Percentiles rank a stretch among this genome's conserved stretches.
Evolutionary conservation across 495 filamentous ascomycete species (phyloP).

Genomic region (Hypoxylon rickii): DNA sequence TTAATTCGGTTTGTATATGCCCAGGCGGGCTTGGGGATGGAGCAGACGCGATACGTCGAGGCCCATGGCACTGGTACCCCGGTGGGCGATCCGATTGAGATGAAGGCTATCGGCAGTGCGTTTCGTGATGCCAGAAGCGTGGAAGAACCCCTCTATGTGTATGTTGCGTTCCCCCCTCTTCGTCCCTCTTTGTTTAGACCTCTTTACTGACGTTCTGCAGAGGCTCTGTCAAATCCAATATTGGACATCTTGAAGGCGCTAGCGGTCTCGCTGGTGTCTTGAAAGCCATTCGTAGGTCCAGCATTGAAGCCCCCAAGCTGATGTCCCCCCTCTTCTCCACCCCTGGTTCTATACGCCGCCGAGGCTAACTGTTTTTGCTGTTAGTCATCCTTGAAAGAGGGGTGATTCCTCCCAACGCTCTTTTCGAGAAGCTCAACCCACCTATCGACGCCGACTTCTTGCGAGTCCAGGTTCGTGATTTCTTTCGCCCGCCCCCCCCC

Average conservation of each 20-base stretch:
- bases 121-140: slow-evolving; percentile 24
- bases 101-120: slow-evolving; percentile 46
- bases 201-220: no score
- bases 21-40: slow-evolving; percentile 46
- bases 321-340: no score
- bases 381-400: neutral
- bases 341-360: no score
- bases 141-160: slow-evolving; percentile 43
- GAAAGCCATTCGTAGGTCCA: neutral
- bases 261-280: neutral
- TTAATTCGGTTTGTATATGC: slow-evolving; percentile 52
- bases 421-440: neutral
- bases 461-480: neutral
- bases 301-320: no score
- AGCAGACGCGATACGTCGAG: slow-evolving; percentile 49
- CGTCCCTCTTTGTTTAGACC: no score
- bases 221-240: neutral
- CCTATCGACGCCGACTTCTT: neutral
- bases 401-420: neutral
- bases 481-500: no score
- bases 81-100: slow-evolving; percentile 58
- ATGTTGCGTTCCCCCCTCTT: neutral
- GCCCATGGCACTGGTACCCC: slow-evolving; percentile 51
- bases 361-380: no score
- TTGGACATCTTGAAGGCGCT: neutral